phyloP scores from a whole-genome alignment of 805 yeast genomes.

The Candida ficus region DNA sequence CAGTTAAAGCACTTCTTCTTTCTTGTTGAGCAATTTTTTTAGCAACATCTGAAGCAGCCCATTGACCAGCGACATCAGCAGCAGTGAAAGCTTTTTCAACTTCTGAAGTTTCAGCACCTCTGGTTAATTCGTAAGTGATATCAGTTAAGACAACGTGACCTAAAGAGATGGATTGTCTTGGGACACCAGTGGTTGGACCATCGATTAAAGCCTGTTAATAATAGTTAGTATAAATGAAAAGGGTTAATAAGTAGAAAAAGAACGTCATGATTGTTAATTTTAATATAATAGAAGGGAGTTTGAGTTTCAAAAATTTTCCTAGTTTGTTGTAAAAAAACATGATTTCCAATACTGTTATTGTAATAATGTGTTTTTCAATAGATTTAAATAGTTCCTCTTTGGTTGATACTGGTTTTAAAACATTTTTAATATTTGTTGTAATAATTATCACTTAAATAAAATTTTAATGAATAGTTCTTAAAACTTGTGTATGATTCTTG shows the following conservation, averaged over 20 bases:
- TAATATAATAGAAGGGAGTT: not conserved
- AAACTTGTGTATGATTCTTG: not conserved
- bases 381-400: not conserved
- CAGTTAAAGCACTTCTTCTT: slow-evolving; percentile 89
- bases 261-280: too few relatives aligned
- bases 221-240: slow-evolving; percentile 27
- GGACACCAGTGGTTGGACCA: slow-evolving; percentile 86
- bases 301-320: too few relatives aligned
- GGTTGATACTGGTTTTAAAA: too few relatives aligned
- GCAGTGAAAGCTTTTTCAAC: slow-evolving; percentile 93
- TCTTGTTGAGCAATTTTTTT: slow-evolving; percentile 95
- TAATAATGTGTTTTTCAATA: too few relatives aligned
- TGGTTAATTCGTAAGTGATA: slow-evolving; percentile 83
- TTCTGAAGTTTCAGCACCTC: slow-evolving; percentile 85
- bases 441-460: too few relatives aligned
- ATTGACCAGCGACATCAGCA: slow-evolving; percentile 81
- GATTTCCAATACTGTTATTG: not conserved
- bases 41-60: slow-evolving; percentile 96
- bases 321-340: too few relatives aligned
- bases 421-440: too few relatives aligned
- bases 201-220: slow-evolving; percentile 73
- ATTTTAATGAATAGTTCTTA: too few relatives aligned
- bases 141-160: slow-evolving; percentile 91
- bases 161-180: slow-evolving; percentile 88
- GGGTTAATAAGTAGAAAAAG: too few relatives aligned